Evolutionary conservation across 768 basidiomycete species (phyloP), one percentile per base, ranked within the genome.

Genomic region (Melanogaster broomeanus): DNA sequence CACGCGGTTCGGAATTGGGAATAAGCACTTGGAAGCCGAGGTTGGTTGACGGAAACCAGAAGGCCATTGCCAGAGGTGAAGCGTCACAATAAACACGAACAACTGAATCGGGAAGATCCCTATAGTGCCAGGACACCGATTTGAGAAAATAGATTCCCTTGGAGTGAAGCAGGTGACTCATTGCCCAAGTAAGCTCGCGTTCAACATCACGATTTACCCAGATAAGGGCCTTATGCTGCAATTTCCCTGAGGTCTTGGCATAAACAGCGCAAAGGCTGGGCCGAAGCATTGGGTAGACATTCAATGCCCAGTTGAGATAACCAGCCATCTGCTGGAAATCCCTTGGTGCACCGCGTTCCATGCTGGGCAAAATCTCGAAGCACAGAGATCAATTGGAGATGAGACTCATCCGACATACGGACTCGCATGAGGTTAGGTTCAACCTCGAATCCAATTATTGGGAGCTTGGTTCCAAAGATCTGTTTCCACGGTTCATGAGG

Each of bases 271-370:
- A 68, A 0, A 80, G 58, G 0, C 56, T 62, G 0, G 76, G 77
- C 0, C 62, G 57, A 0, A 79, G 58, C 0, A 70, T 50, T 0
- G 76, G 75, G 39, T 60, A 74, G 2, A 69, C 69, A 43, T 77
- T 78, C 18, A 5, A 74, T 50, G 18, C 45, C 74, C 76, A 78
- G 49, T 76, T 78, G 12, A 72, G 34, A 54, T 65, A 71, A 0
- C 77, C 76, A 0, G 64, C 66, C 2, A 76, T 47, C 0, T 35
- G 34, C 45, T 72, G 72, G 19, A 65, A 75, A 0, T 72, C 60
- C 2, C 56, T 25, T 4, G 27, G 49, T 19, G 7, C 24, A 35
- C 0, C 34, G 35, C 1, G 55, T 42, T 0, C 48, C 49, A 11
- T 45, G 49, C 1, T 45, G 22, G 0, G 31, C 52, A 41, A 72